Evolutionary conservation across 2,329 filamentous ascomycete species (phyloP).

Genomic region (Claviceps humidiphila): DNA sequence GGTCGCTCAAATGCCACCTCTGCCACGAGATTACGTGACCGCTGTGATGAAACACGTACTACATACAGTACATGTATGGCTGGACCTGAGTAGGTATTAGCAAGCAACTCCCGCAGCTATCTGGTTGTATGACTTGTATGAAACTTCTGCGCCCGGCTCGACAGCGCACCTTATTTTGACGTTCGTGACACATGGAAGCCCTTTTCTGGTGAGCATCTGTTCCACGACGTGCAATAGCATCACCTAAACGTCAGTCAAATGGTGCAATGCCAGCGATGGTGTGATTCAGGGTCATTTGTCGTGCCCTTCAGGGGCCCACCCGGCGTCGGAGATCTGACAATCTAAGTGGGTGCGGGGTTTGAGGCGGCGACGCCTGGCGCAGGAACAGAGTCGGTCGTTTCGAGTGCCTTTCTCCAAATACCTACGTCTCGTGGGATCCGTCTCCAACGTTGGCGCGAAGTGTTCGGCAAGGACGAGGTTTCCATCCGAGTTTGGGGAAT

Average conservation of each 20-base stretch:
- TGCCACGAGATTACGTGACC: too few species aligned
- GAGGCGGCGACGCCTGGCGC: neutral
- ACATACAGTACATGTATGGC: too few species aligned
- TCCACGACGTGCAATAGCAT: too few species aligned
- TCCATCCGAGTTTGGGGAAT: neutral
- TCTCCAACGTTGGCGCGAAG: neutral
- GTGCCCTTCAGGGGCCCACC: slow-evolving; percentile 5
- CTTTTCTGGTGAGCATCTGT: too few species aligned
- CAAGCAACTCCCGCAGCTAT: too few species aligned
- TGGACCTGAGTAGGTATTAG: too few species aligned
- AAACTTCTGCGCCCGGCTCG: too few species aligned
- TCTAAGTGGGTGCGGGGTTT: slow-evolving; percentile 1
- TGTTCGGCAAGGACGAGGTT: neutral
- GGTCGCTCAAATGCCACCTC: too few species aligned
- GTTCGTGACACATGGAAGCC: too few species aligned
- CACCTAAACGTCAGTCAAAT: neutral
- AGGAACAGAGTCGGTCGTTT: neutral
- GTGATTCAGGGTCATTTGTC: slow-evolving; percentile 8
- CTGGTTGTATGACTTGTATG: too few species aligned
- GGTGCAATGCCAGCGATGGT: slow-evolving; percentile 4
- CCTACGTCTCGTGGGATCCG: neutral
- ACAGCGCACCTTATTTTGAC: too few species aligned
- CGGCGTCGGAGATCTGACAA: neutral
- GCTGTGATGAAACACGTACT: too few species aligned
- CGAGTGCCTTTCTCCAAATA: neutral